Percentiles rank a stretch among this genome's conserved stretches.
Conservation (phyloP, 805 yeast genomes). For the Myxozyma sirexii region DNA sequence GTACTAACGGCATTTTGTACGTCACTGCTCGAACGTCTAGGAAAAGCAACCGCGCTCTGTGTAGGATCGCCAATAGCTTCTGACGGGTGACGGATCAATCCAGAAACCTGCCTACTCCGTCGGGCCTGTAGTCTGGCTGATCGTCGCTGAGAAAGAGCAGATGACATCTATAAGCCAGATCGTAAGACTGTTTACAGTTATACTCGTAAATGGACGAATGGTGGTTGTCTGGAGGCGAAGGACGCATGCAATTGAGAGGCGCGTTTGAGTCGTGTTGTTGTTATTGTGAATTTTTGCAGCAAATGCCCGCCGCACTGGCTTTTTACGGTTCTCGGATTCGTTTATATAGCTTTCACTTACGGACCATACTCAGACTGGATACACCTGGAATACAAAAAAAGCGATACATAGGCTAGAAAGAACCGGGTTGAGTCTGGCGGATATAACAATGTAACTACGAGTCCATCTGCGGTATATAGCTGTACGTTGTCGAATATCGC, state of each 20-base stretch:
- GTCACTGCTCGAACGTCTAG: background rate
- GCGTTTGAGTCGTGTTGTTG: background rate
- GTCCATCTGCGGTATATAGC: too few species aligned
- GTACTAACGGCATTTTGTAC: background rate
- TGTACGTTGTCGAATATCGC: too few species aligned
- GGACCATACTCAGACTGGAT: too few species aligned
- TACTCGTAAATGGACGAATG: too few species aligned
- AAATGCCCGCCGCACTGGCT: background rate
- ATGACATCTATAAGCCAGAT: background rate
- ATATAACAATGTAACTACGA: too few species aligned
- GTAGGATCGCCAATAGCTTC: background rate
- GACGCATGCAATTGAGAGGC: background rate
- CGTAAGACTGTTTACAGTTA: too few species aligned
- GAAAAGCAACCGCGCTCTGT: background rate
- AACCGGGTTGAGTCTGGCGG: too few species aligned
- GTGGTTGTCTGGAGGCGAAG: too few species aligned
- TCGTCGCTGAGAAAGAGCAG: constrained; percentile 23
- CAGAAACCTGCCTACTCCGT: constrained; percentile 26
- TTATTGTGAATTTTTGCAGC: constrained; percentile 5
- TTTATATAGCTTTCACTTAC: too few species aligned
- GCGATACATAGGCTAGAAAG: too few species aligned
- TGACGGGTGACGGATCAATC: constrained; percentile 21
- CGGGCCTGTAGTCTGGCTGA: constrained; percentile 27
- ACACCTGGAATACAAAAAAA: too few species aligned
- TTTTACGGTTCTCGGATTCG: too few species aligned